Evolutionary conservation across 148 eudicot species (phyloP).

Genomic region (Rhododendron ferrugineum): DNA sequence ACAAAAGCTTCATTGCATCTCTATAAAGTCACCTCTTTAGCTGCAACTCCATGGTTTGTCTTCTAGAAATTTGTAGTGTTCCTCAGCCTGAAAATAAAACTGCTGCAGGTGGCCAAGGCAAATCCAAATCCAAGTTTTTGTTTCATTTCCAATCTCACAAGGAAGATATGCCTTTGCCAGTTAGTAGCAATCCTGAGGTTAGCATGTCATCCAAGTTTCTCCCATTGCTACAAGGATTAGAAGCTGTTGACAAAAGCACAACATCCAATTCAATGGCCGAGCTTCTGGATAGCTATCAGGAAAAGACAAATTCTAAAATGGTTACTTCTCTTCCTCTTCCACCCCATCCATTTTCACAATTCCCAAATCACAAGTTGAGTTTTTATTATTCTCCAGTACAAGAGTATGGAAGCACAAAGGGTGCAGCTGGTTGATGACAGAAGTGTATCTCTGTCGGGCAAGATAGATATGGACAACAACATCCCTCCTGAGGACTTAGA

Average conservation of each 20-base stretch:
- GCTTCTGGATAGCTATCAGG: conserved; percentile 50
- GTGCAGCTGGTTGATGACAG: conserved; percentile 17
- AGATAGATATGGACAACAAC: conserved; percentile 26
- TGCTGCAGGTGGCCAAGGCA: conserved; percentile 41
- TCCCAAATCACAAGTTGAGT: background rate
- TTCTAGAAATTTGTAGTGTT: background rate
- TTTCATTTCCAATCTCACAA: conserved; percentile 32
- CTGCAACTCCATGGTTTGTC: background rate
- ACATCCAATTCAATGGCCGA: conserved; percentile 36
- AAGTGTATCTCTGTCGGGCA: conserved; percentile 23
- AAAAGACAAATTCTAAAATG: conserved; percentile 29
- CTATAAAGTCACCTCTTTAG: background rate
- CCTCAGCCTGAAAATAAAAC: conserved; percentile 1
- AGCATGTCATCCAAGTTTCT: conserved; percentile 23
- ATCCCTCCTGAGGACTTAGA: conserved; percentile 43
- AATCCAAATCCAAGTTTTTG: conserved; percentile 24
- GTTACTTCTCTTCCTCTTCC: conserved; percentile 25
- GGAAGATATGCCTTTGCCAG: conserved; percentile 19
- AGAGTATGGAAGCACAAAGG: conserved; percentile 27
- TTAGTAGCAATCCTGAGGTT: conserved; percentile 17
- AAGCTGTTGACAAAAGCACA: conserved; percentile 18
- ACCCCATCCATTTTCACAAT: background rate
- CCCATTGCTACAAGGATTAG: conserved; percentile 28
- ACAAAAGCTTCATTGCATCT: background rate
- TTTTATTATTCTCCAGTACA: conserved; percentile 21